Base-by-base conservation (phyloP, 2,329 filamentous ascomycete species). In the Metarhizium rileyi region DNA sequence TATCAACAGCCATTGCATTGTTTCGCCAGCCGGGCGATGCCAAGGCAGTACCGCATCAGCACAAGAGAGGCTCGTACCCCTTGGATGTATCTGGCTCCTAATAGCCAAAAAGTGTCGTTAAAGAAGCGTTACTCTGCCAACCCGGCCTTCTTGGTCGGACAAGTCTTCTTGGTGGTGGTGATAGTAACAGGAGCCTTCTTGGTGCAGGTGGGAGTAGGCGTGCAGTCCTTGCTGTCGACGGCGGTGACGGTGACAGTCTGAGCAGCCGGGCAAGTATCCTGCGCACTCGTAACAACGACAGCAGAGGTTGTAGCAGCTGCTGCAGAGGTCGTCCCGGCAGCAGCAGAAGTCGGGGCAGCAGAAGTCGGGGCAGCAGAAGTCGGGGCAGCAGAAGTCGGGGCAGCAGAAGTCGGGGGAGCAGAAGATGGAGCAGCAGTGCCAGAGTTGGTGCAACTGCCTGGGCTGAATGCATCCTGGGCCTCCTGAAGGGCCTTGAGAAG, bases 261-360 rank as follows among this genome's bases (percentile, higher is more conserved):
- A 35, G 45, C 45, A 40, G 35, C 45, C 38, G 45, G 45, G 45
- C 45, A 47, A n/a, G 45, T 41, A 4, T 41, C 35, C n/a, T n/a
- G n/a, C n/a, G n/a, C n/a, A 41, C 26, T 22, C 22, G 14, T 14
- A 18, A 4, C 22, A 12, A 22, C 22, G n/a, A 22, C 22, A 5
- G 4, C 40, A 43, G 40, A 18, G 8, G 26, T 44, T 6, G 33
- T 20, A 8, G 20, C 8, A 30, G 45, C 1, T 16, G 44, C 5
- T 22, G 25, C 22, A 38, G 20, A 7, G 14, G 44, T 23, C 22
- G 22, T 7, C n/a, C 9, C 8, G 38, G 18, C 18, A 9, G 33
- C n/a, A 40, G 45, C 3, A 35, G 26, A 5, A 22, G 27, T 23
- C 3, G 26, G 4, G 16, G 44, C 7, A n/a, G 44, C 14, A 18